phyloP scores from a whole-genome alignment of 164 flowering plant genomes.

The Vitis rotundifolia region DNA sequence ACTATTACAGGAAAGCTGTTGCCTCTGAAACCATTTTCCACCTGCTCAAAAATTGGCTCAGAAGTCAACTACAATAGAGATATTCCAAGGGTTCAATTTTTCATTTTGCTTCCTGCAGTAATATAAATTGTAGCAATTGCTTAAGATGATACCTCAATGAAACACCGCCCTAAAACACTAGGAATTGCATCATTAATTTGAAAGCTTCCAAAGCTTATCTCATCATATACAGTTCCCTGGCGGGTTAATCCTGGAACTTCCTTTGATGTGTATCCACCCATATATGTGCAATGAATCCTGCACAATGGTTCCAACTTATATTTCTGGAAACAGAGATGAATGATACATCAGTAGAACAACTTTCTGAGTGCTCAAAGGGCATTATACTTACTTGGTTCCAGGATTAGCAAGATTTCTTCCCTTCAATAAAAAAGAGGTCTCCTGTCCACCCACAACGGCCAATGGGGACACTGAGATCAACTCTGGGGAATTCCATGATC shows the following conservation, averaged over 20 bases:
- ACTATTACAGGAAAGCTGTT: slow-evolving; percentile 82
- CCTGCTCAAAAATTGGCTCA: slow-evolving; percentile 38
- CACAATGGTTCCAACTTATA: slow-evolving; percentile 12
- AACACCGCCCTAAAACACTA: slow-evolving; percentile 64
- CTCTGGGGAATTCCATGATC: slow-evolving; percentile 70
- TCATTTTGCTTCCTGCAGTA: background rate
- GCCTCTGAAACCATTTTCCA: slow-evolving; percentile 83
- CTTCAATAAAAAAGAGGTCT: slow-evolving; percentile 58
- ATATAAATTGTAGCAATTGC: background rate
- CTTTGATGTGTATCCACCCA: slow-evolving; percentile 60
- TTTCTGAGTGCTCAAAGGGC: background rate
- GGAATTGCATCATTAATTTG: slow-evolving; percentile 45
- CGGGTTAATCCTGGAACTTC: slow-evolving; percentile 39
- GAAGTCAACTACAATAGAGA: background rate
- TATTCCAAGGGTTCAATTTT: background rate
- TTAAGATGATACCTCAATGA: slow-evolving; percentile 67
- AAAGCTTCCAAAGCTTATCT: slow-evolving; percentile 43
- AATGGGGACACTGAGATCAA: slow-evolving; percentile 75
- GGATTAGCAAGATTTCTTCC: slow-evolving; percentile 64
- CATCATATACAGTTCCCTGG: slow-evolving; percentile 45
- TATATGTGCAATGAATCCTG: slow-evolving; percentile 78
- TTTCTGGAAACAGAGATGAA: background rate
- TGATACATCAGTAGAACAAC: background rate
- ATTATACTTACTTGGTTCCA: slow-evolving; percentile 67
- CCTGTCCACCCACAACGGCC: slow-evolving; percentile 77